Conservation (phyloP, 1,284 basidiomycete genomes). For the Ustilago curta region DNA sequence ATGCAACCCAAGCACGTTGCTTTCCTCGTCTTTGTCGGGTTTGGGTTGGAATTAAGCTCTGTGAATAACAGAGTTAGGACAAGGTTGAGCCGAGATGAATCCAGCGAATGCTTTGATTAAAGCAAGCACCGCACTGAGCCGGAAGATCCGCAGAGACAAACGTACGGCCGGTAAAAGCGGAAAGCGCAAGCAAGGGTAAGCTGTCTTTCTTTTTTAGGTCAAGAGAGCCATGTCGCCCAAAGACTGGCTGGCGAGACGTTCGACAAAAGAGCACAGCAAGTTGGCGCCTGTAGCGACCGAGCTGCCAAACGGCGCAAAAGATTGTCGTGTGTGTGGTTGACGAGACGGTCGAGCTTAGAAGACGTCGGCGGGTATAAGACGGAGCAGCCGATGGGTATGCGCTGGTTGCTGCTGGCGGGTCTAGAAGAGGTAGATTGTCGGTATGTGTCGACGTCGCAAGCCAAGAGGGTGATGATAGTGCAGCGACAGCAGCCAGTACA, state of each 20-base stretch:
- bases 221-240: conserved; percentile 21
- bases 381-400: conserved; percentile 14
- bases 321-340: too few relatives aligned
- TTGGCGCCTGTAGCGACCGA: too few relatives aligned
- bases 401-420: neutral
- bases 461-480: neutral
- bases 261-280: conserved; percentile 4
- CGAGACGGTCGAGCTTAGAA: too few relatives aligned
- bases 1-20: conserved; percentile 9
- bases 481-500: neutral
- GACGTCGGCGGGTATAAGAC: conserved; percentile 8
- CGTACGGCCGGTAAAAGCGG: conserved; percentile 13
- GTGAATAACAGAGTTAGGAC: conserved; percentile 12
- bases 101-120: conserved; percentile 15
- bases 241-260: neutral
- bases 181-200: conserved; percentile 2
- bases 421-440: neutral
- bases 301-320: neutral
- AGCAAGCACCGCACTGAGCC: conserved; percentile 2
- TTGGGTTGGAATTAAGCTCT: conserved; percentile 13
- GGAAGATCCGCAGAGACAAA: conserved; percentile 17
- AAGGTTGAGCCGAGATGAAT: conserved; percentile 13
- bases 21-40: neutral
- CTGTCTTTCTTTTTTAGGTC: conserved; percentile 13
- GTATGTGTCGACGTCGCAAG: neutral